Base-by-base conservation (phyloP, 139 green algal species). In the Closterium sp. region DNA sequence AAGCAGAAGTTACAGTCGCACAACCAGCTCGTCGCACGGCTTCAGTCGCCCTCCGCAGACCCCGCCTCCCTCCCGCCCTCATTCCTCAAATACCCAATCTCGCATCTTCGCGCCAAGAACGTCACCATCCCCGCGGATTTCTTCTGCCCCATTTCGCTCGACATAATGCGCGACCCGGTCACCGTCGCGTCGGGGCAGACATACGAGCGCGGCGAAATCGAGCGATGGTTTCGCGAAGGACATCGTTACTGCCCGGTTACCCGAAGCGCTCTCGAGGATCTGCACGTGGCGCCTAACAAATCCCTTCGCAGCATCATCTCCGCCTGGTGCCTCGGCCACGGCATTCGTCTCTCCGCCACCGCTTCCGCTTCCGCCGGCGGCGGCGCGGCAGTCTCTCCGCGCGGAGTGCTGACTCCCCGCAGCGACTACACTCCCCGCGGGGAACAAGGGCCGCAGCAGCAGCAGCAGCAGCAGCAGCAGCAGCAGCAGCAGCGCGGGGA, bases 81-180 rank as follows among this genome's bases (percentile, higher is more conserved):
- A 12, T 86, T 86, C 83, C 30, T 33, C 83, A 32, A 33, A 33
- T 86, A 86, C 83, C 83, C 83, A 3, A 32, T 86, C 83, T 34
- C 83, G 7, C 30, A 34, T 21, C 83, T 86, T 4, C 83, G n/a
- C 83, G 6, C n/a, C 6, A 86, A 86, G 30, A 86, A 86, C 25
- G 30, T 86, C 83, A 34, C 83, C 83, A 33, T 86, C 30, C 83
- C 83, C 83, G 30, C 83, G 30, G 83, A 86, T 33, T 88, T 88
- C 33, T 88, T 69, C 85, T 91, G 89, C 33, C 89, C 89, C 34
- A 33, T 91, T 33, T 81, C 66, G 21, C 34, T 89, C 31, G 89
- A 91, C 34, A 33, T 91, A 3, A 91, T 91, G 89, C 30, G 31
- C 30, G 89, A 91, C 83, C 89, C 89, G 23, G 89, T 91, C 6